Evolutionary conservation across 306 rosid species (phyloP).

Genomic region (Abrus precatorius): DNA sequence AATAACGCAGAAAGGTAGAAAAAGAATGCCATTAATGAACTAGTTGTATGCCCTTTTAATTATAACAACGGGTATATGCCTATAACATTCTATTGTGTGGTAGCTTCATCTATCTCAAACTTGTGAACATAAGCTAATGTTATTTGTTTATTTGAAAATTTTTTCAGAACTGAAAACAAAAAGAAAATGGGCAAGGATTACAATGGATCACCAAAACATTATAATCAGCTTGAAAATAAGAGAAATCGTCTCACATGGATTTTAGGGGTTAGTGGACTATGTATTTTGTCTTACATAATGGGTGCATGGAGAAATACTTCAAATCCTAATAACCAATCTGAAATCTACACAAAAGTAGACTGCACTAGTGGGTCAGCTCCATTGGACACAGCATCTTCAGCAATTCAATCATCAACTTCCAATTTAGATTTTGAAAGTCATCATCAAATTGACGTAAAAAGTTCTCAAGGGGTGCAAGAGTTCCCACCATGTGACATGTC

Average conservation of each 20-base stretch:
- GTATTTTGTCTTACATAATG: slow-evolving; percentile 73
- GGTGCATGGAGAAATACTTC: slow-evolving; percentile 78
- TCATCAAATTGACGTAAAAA: slow-evolving; percentile 66
- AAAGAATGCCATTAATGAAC: not conserved
- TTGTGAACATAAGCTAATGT: slow-evolving; percentile 35
- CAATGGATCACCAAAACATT: slow-evolving; percentile 89
- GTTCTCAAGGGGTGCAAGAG: slow-evolving; percentile 51
- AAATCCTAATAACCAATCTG: slow-evolving; percentile 61
- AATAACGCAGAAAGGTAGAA: not conserved
- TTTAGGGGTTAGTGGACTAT: slow-evolving; percentile 79
- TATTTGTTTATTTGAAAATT: slow-evolving; percentile 13
- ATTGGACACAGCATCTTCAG: slow-evolving; percentile 22
- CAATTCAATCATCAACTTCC: slow-evolving; percentile 35
- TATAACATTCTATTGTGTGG: not conserved
- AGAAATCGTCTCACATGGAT: slow-evolving; percentile 81
- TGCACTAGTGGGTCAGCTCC: slow-evolving; percentile 57
- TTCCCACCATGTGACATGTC: slow-evolving; percentile 73
- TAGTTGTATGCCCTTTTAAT: not conserved
- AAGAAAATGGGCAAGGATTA: slow-evolving; percentile 79
- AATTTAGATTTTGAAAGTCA: slow-evolving; percentile 77
- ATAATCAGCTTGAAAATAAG: slow-evolving; percentile 67
- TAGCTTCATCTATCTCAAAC: slow-evolving; percentile 1
- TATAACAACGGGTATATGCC: not conserved
- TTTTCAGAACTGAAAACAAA: slow-evolving; percentile 33
- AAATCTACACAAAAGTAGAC: slow-evolving; percentile 55